Conservation (phyloP, 768 basidiomycete species). For the Floccularia luteovirens region DNA sequence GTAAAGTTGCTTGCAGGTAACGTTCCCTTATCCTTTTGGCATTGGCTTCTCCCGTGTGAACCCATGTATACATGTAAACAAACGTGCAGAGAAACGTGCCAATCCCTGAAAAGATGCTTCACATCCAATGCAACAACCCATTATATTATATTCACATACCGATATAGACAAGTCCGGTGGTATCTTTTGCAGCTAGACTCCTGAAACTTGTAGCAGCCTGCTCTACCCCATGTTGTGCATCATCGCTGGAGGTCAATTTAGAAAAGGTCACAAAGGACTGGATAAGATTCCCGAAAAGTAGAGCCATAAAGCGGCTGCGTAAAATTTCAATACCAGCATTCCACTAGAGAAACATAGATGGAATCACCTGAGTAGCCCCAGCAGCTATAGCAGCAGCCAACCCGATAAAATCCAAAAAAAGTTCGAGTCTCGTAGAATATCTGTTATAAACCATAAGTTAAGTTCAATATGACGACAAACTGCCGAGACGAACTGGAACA, state of each 20-base stretch:
- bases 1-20: conserved; percentile 64
- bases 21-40: conserved; percentile 73
- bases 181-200: conserved; percentile 35
- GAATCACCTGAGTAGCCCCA: conserved; percentile 62
- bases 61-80: conserved; percentile 51
- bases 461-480: too few species aligned
- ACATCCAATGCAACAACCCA: neutral
- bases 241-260: too few species aligned
- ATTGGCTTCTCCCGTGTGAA: too few species aligned
- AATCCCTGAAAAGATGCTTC: too few species aligned
- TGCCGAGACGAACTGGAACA: too few species aligned
- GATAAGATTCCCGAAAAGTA: conserved; percentile 70
- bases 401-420: conserved; percentile 53
- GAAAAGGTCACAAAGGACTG: conserved; percentile 54
- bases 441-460: too few species aligned
- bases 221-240: conserved; percentile 14
- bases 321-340: neutral
- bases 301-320: conserved; percentile 52
- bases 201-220: conserved; percentile 33
- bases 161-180: conserved; percentile 48
- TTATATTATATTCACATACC: conserved; percentile 23
- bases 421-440: conserved; percentile 59
- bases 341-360: neutral
- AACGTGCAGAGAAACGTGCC: conserved; percentile 63
- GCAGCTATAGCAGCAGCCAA: conserved; percentile 55